These are phyloP conservation scores for Isoetes taiwanensis DNA, from an alignment of 75 land plant species.

Conservation along the genomic window DNA sequence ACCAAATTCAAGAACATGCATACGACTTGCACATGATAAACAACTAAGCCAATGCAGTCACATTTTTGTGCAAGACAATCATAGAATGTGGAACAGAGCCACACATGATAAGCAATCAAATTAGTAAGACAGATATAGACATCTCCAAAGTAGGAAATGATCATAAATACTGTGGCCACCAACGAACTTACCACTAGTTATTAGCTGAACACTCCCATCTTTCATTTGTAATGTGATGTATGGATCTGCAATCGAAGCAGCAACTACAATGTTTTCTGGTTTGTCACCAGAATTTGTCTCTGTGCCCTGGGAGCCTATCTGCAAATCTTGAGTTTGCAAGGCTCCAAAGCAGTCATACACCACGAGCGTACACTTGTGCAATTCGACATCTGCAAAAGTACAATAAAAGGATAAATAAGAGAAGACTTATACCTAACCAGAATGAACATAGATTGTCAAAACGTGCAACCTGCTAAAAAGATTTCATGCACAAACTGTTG, in stretches of 20 bases:
- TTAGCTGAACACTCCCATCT: constrained; percentile 79
- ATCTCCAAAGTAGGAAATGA: too few species aligned
- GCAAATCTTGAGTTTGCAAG: constrained; percentile 70
- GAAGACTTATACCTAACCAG: too few species aligned
- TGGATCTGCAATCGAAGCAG: constrained; percentile 90
- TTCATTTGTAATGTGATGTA: constrained; percentile 76
- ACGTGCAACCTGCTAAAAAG: constrained; percentile 83
- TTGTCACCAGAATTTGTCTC: constrained; percentile 23
- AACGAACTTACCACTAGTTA: constrained; percentile 75
- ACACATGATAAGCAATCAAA: too few species aligned
- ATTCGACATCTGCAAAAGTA: constrained; percentile 57
- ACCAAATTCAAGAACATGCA: too few species aligned
- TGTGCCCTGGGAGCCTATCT: constrained; percentile 20
- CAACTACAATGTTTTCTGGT: constrained; percentile 31
- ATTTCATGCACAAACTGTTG: constrained; percentile 82
- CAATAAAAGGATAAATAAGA: neutral
- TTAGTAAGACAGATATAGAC: too few species aligned
- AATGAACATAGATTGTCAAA: too few species aligned
- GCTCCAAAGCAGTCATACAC: constrained; percentile 81
- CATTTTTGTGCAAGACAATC: too few species aligned
- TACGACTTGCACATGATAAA: too few species aligned
- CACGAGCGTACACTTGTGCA: constrained; percentile 74
- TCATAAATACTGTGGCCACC: too few species aligned
- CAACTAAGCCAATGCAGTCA: too few species aligned
- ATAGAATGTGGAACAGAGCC: too few species aligned